These are phyloP conservation scores for Solanum microdontum DNA, from an alignment of 257 asterid genomes.

Conservation along the genomic window DNA sequence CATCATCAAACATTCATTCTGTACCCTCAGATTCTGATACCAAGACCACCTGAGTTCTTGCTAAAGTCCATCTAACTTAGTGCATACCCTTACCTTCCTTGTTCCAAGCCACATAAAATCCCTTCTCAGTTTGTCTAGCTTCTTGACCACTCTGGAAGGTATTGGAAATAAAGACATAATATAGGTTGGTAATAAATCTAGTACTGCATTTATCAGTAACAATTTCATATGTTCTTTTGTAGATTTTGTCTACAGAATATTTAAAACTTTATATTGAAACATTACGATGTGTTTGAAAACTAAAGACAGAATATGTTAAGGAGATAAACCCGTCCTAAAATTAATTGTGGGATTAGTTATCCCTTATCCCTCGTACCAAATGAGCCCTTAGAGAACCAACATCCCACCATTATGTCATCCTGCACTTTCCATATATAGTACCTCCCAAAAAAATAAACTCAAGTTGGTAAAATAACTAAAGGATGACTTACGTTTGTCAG, in stretches of 20 bases:
- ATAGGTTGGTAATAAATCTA: not conserved
- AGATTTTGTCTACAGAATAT: not conserved
- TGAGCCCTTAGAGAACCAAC: not conserved
- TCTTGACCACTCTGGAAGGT: not conserved
- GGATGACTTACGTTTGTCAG: conserved; percentile 56
- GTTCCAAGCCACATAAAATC: not conserved
- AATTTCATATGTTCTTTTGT: not conserved
- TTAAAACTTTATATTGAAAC: not conserved
- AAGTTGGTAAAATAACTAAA: not conserved
- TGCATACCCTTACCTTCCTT: not conserved
- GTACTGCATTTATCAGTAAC: not conserved
- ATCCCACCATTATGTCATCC: not conserved
- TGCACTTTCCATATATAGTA: not conserved
- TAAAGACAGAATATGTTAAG: not conserved
- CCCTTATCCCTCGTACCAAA: not conserved
- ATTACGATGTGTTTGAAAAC: not conserved
- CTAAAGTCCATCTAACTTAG: not conserved
- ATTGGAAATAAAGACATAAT: not conserved
- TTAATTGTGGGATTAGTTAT: not conserved
- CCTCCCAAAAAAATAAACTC: not conserved
- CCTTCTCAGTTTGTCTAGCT: not conserved
- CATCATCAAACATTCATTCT: not conserved
- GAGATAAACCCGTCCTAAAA: not conserved
- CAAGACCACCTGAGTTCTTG: not conserved
- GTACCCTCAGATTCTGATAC: not conserved